These are phyloP conservation scores for Stephania yunnanensis DNA, from an alignment of 164 flowering plant genomes.

Conservation along the genomic window DNA sequence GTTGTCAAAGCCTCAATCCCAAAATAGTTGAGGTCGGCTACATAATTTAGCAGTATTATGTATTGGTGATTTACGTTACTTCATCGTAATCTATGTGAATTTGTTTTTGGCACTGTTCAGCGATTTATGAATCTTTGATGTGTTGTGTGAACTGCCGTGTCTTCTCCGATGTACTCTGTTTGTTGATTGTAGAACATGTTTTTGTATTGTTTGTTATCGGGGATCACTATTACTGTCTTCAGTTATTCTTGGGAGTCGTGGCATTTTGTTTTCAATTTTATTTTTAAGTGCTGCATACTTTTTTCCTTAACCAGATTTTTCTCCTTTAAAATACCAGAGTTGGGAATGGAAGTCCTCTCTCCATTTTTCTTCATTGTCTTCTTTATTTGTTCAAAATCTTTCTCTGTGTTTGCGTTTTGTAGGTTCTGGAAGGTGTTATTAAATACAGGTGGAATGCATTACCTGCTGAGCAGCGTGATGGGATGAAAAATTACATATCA, in stretches of 20 bases:
- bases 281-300: neutral
- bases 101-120: no score
- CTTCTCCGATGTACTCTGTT: neutral
- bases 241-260: neutral
- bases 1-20: no score
- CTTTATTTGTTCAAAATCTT: neutral
- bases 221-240: no score
- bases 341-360: no score
- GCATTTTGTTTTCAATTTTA: neutral
- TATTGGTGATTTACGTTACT: no score
- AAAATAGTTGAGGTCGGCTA: no score
- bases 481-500: slow-evolving; percentile 97
- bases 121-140: neutral
- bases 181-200: neutral
- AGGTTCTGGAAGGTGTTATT: slow-evolving; percentile 97
- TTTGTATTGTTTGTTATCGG: neutral
- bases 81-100: no score
- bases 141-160: neutral
- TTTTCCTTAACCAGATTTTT: neutral
- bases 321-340: neutral
- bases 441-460: slow-evolving; percentile 98
- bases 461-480: slow-evolving; percentile 94
- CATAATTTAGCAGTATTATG: no score
- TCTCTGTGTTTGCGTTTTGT: slow-evolving; percentile 7
- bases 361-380: no score